These are phyloP conservation scores for Terfezia boudieri DNA, from an alignment of 495 filamentous ascomycete genomes.

Conservation along the genomic window DNA sequence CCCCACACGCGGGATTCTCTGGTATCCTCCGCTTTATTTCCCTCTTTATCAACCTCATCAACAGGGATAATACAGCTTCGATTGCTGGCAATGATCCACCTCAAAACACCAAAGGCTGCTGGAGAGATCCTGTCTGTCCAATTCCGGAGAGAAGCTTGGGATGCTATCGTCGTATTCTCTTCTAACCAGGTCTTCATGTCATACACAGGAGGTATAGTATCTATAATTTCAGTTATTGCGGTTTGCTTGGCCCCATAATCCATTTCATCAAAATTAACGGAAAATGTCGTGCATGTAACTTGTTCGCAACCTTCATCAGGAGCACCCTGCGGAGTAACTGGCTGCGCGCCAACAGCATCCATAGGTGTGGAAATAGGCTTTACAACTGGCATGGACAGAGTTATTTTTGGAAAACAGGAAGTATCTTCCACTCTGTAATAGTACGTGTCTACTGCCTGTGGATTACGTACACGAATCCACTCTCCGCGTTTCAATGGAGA, in stretches of 20 bases:
- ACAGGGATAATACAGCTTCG: slow-evolving; percentile 65
- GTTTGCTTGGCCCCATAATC: slow-evolving; percentile 25
- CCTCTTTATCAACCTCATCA: slow-evolving; percentile 19
- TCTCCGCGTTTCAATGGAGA: too few species aligned
- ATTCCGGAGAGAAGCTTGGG: slow-evolving; percentile 25
- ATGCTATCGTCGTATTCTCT: slow-evolving; percentile 16
- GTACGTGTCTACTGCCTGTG: too few species aligned
- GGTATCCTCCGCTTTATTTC: slow-evolving; percentile 4
- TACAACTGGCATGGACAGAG: too few species aligned
- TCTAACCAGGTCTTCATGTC: slow-evolving; percentile 40
- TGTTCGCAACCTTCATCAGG: slow-evolving; percentile 11
- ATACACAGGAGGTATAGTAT: slow-evolving; percentile 42
- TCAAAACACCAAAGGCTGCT: slow-evolving; percentile 42
- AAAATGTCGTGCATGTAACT: slow-evolving; percentile 22
- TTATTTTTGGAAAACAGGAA: too few species aligned
- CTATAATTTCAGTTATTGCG: slow-evolving; percentile 36
- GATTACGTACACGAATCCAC: too few species aligned
- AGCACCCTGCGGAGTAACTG: too few species aligned
- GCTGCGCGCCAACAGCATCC: too few species aligned
- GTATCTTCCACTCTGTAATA: too few species aligned
- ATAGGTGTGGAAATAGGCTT: too few species aligned
- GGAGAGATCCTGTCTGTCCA: slow-evolving; percentile 45
- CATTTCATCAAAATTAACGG: slow-evolving; percentile 33
- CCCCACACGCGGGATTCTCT: slow-evolving; percentile 35
- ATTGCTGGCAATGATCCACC: slow-evolving; percentile 86